phyloP scores from a whole-genome alignment of 2,329 filamentous ascomycete species.

The Cordyceps pruinosa region DNA sequence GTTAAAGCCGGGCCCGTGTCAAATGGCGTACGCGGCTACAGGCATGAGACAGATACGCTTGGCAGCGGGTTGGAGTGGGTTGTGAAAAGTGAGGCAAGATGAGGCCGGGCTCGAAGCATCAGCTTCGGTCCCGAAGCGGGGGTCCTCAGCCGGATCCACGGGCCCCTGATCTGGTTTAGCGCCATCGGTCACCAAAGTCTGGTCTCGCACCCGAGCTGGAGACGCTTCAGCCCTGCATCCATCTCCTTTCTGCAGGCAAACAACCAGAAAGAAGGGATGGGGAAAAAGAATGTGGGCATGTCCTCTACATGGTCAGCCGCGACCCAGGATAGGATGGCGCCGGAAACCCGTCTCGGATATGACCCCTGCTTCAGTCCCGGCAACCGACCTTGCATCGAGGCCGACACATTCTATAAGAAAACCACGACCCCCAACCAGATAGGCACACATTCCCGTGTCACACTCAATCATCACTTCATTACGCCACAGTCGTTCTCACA shows the following conservation, averaged over 20 bases:
- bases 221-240: not conserved
- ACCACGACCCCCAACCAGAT: not conserved
- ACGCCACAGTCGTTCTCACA: not conserved
- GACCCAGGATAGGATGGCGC: not conserved
- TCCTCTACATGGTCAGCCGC: not conserved
- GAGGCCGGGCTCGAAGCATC: slow-evolving; percentile 4
- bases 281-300: not conserved
- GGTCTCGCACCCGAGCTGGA: slow-evolving; percentile 14
- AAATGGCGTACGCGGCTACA: not conserved
- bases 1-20: not conserved
- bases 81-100: too few species aligned
- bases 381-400: not conserved
- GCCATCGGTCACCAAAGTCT: slow-evolving; percentile 12
- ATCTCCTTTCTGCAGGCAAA: not conserved
- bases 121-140: slow-evolving; percentile 19
- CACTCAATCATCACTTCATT: not conserved
- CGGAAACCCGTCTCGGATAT: slow-evolving; percentile 6
- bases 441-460: not conserved
- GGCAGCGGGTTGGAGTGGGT: not conserved
- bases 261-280: not conserved
- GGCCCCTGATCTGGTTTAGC: slow-evolving; percentile 16
- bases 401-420: not conserved
- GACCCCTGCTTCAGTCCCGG: not conserved
- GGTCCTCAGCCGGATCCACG: not conserved
- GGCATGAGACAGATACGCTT: too few species aligned